Percentiles rank a stretch among this genome's conserved stretches.
phyloP scores from a whole-genome alignment of 306 rosid genomes.

The Begonia peltatifolia region DNA sequence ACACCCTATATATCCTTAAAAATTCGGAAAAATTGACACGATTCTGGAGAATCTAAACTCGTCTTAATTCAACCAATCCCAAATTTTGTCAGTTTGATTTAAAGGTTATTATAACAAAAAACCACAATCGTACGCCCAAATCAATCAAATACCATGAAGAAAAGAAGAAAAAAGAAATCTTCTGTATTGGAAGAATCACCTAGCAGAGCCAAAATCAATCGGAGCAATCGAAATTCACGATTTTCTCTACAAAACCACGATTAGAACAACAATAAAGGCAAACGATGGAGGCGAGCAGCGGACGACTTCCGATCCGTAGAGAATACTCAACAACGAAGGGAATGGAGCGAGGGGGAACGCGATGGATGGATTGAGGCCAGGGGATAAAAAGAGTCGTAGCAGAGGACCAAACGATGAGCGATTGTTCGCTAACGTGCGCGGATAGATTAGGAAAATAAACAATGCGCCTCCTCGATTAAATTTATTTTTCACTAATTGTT shows the following conservation, averaged over 20 bases:
- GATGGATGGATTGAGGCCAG: neutral
- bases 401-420: constrained; percentile 14
- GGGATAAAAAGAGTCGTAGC: constrained; percentile 10
- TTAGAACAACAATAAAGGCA: neutral
- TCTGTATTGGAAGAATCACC: too few relatives aligned
- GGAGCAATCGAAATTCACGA: neutral
- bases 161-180: too few relatives aligned
- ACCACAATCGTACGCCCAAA: too few relatives aligned
- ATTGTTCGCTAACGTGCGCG: constrained; percentile 3
- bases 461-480: constrained; percentile 7
- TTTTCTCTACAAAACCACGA: neutral
- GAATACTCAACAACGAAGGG: neutral
- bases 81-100: too few relatives aligned
- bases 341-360: neutral
- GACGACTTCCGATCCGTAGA: constrained; percentile 6
- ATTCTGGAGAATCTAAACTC: too few relatives aligned
- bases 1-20: too few relatives aligned
- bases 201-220: too few relatives aligned
- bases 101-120: too few relatives aligned
- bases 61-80: too few relatives aligned
- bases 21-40: too few relatives aligned
- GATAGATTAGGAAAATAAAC: neutral
- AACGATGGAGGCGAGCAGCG: neutral
- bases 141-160: too few relatives aligned
- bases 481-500: neutral